These are phyloP conservation scores for Penicillium subrubescens DNA, from an alignment of 495 filamentous ascomycete genomes.

Conservation along the genomic window DNA sequence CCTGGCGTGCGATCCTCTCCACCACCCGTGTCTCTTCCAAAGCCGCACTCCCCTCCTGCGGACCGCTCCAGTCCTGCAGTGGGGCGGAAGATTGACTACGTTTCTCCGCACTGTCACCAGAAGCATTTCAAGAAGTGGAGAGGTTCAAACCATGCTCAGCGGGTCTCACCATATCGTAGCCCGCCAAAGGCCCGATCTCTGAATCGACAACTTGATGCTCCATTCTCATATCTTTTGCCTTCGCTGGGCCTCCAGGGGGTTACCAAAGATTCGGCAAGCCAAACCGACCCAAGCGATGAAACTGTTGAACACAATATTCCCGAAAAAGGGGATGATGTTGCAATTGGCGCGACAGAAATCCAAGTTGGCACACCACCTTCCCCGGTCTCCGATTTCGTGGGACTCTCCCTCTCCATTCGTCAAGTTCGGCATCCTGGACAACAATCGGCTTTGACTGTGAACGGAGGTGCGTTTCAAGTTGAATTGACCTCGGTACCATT, in stretches of 20 bases:
- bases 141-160: constrained; percentile 10
- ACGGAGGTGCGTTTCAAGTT: constrained; percentile 5
- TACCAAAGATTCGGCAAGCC: background rate
- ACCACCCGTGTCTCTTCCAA: background rate
- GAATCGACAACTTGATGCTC: constrained; percentile 6
- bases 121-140: constrained; percentile 28
- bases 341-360: background rate
- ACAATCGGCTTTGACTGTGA: background rate
- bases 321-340: background rate
- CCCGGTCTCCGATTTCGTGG: constrained; percentile 8
- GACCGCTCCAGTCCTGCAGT: constrained; percentile 13
- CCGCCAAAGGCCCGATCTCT: constrained; percentile 2
- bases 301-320: background rate
- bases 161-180: constrained; percentile 14
- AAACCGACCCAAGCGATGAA: background rate
- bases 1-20: constrained; percentile 26
- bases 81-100: constrained; percentile 20
- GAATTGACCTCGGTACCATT: constrained; percentile 11
- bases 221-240: constrained; percentile 7
- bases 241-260: background rate
- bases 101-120: constrained; percentile 14
- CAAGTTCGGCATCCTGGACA: constrained; percentile 6
- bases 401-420: constrained; percentile 21
- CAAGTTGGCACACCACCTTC: background rate
- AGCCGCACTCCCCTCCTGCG: background rate